A percentile compares a stretch with the other conserved stretches of the same genome.
Conservation (phyloP, 2,329 filamentous ascomycete genomes). For the Trichoderma sp. region DNA sequence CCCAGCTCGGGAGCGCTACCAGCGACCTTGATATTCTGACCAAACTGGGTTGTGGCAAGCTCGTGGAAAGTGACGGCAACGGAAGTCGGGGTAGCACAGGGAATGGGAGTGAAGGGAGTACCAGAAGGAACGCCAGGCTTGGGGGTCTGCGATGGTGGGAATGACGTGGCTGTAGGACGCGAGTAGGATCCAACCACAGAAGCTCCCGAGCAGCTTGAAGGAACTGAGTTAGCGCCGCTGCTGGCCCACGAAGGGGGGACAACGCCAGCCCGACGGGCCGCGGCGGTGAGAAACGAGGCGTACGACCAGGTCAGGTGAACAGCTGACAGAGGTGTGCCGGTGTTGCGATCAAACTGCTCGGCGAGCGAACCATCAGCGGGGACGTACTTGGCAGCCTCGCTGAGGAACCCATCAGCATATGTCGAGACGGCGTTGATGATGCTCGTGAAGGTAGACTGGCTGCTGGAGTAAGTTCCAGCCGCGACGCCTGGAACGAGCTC, state of each 20-base stretch:
- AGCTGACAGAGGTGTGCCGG: slow-evolving; percentile 58
- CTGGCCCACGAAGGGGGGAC: slow-evolving; percentile 58
- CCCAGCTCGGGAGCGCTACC: slow-evolving; percentile 61
- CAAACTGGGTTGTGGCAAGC: slow-evolving; percentile 53
- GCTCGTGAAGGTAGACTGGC: slow-evolving; percentile 46
- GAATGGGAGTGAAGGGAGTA: slow-evolving; percentile 32
- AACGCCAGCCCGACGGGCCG: slow-evolving; percentile 52
- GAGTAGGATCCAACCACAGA: slow-evolving; percentile 52
- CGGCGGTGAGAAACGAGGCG: slow-evolving; percentile 64
- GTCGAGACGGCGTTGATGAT: slow-evolving; percentile 56
- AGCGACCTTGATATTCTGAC: slow-evolving; percentile 63
- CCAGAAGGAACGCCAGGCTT: slow-evolving; percentile 31
- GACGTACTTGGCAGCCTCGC: slow-evolving; percentile 61
- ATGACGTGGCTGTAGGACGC: slow-evolving; percentile 44
- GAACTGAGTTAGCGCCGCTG: slow-evolving; percentile 44
- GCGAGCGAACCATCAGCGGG: slow-evolving; percentile 60
- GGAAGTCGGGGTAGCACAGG: slow-evolving; percentile 40
- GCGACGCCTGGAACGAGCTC: slow-evolving; percentile 58
- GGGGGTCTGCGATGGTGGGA: slow-evolving; percentile 50
- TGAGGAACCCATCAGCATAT: slow-evolving; percentile 61
- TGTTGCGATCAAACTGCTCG: slow-evolving; percentile 62
- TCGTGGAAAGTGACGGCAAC: slow-evolving; percentile 64
- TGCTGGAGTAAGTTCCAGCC: slow-evolving; percentile 59
- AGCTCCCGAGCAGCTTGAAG: slow-evolving; percentile 46
- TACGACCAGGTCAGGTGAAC: slow-evolving; percentile 72